Evolutionary conservation across 2,329 filamentous ascomycete species (phyloP), one percentile per base, ranked within the genome.

Genomic region (Grosmannia huntii): DNA sequence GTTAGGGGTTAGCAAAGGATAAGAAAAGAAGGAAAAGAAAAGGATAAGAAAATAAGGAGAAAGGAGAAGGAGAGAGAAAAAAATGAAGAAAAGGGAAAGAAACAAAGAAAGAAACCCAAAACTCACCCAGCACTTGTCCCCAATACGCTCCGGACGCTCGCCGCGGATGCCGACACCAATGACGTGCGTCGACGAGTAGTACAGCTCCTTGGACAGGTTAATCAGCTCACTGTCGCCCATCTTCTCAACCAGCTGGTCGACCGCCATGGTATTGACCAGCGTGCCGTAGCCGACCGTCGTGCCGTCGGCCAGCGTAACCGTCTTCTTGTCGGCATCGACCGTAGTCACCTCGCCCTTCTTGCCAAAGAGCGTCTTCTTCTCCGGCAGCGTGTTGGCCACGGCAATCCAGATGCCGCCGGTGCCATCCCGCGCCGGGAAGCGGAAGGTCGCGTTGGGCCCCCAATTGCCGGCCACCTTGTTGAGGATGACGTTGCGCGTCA

Each of bases 401-500:
- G 91, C 90, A 67, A 94, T 96, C 94, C 94, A 99, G 81, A 99
- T 99, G 76, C 90, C 92, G 75, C 94, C 94, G 55, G 94, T 99
- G 67, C 94, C 94, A 66, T 94, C 92, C 64, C 86, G 85, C 63
- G 94, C 91, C 65, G 94, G 94, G 84, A 99, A 99, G 69, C 90
- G 87, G 87, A 99, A 99, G 61, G 91, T 97, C 64, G 90, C 89
- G 72, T 99, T 99, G 64, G 94, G 94, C 49, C 94, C 94, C 94
- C 94, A 99, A 80, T 90, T 91, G 67, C 92, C 94, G 57, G 94
- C 94, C 58, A 90, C 86, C 84, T 96, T 97, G 77, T 92, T 86
- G 63, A 97, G 83, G 69, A 99, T 90, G 69, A 96, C 88, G 74
- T 99, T 99, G 77, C 84, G 87, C 67, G 90, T 91, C 66, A 95